phyloP scores from a whole-genome alignment of 176 grass and related monocot genomes.

The Thinopyrum elongatum region DNA sequence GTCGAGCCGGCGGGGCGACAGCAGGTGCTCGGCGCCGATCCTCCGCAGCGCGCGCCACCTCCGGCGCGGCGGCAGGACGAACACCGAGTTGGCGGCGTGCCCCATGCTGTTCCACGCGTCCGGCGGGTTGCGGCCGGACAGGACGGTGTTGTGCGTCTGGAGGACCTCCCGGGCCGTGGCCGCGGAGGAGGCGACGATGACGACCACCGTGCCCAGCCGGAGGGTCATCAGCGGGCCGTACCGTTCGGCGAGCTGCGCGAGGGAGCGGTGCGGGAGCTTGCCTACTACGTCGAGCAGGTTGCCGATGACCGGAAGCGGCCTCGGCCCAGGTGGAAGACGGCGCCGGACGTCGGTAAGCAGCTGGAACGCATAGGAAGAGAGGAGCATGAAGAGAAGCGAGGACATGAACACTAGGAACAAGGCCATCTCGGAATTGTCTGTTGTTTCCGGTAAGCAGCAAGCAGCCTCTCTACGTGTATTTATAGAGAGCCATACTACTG shows the following conservation, averaged over 20 bases:
- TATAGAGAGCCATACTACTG: background rate
- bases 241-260: background rate
- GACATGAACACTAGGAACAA: conserved; percentile 12
- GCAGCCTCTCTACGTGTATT: background rate
- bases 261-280: conserved; percentile 15
- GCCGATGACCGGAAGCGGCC: conserved; percentile 26
- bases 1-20: background rate
- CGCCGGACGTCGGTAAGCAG: background rate
- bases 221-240: conserved; percentile 1
- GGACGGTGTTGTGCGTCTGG: conserved; percentile 17
- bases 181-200: conserved; percentile 37
- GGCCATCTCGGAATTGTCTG: background rate
- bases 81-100: conserved; percentile 32
- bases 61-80: background rate
- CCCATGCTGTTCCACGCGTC: conserved; percentile 19
- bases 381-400: background rate
- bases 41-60: conserved; percentile 15
- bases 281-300: conserved; percentile 2
- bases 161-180: conserved; percentile 33
- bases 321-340: conserved; percentile 6
- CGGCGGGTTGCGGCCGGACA: conserved; percentile 23
- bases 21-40: background rate
- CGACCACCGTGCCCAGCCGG: background rate
- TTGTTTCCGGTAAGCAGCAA: background rate
- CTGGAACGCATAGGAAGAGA: background rate